A percentile compares a stretch with the other conserved stretches of the same genome.
Evolutionary conservation across 345 rosid species (phyloP).

Genomic region (Hypericum androsaemum): DNA sequence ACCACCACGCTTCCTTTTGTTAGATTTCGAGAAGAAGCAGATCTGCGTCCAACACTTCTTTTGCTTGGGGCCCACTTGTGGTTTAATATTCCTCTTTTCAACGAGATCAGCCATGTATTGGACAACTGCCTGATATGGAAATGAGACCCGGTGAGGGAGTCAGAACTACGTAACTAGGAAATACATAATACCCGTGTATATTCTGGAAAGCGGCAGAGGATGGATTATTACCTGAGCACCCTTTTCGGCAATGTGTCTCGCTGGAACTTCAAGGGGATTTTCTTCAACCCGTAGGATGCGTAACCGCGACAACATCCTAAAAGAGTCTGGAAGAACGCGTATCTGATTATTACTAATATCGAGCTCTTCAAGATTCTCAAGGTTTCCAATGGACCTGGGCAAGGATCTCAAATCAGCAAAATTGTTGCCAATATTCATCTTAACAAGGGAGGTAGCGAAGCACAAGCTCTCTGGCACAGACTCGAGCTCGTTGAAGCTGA

Average conservation of each 20-base stretch:
- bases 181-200: not conserved
- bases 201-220: slow-evolving; percentile 1
- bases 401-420: slow-evolving; percentile 74
- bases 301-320: slow-evolving; percentile 58
- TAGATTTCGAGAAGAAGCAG: slow-evolving; percentile 83
- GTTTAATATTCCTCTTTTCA: slow-evolving; percentile 43
- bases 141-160: slow-evolving; percentile 6
- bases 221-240: slow-evolving; percentile 73
- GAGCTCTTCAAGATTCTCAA: slow-evolving; percentile 81
- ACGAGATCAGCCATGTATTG: slow-evolving; percentile 70
- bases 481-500: slow-evolving; percentile 97
- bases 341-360: slow-evolving; percentile 98
- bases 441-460: slow-evolving; percentile 70
- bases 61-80: slow-evolving; percentile 46
- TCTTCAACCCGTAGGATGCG: slow-evolving; percentile 56
- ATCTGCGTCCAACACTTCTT: slow-evolving; percentile 90
- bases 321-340: slow-evolving; percentile 74
- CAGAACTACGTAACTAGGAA: not conserved
- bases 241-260: slow-evolving; percentile 53
- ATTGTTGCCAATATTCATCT: slow-evolving; percentile 86
- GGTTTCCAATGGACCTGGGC: slow-evolving; percentile 90
- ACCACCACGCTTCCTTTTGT: slow-evolving; percentile 72
- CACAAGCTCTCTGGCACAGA: slow-evolving; percentile 91
- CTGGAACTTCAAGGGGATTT: slow-evolving; percentile 89
- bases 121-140: slow-evolving; percentile 61